Conservation (phyloP, 495 filamentous ascomycete genomes). For the Neurospora sp. region DNA sequence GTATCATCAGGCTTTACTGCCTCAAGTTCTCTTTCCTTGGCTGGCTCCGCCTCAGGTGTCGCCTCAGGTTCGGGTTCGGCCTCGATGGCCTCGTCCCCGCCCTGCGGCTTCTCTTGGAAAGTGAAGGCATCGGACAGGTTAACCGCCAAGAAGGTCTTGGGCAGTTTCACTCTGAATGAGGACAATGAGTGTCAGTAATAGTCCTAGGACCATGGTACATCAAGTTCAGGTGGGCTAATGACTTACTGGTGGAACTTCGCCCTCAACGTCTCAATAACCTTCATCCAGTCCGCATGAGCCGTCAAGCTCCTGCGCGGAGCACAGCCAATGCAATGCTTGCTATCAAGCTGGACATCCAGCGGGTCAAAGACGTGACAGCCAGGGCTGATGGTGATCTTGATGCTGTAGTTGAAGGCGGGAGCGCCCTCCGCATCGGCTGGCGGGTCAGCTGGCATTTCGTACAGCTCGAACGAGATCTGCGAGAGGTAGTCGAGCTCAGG, state of each 20-base stretch:
- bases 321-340: constrained; percentile 87
- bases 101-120: constrained; percentile 41
- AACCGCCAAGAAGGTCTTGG: constrained; percentile 84
- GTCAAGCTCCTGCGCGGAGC: constrained; percentile 82
- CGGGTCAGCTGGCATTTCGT: constrained; percentile 76
- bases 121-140: constrained; percentile 68
- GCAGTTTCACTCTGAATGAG: constrained; percentile 68
- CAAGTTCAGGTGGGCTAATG: not conserved
- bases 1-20: not conserved
- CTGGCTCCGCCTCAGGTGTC: not conserved
- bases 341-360: constrained; percentile 89
- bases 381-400: constrained; percentile 89
- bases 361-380: constrained; percentile 95
- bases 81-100: constrained; percentile 12
- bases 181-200: not conserved
- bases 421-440: constrained; percentile 29
- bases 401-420: constrained; percentile 75
- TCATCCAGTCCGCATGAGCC: constrained; percentile 89
- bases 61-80: not conserved
- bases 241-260: constrained; percentile 89
- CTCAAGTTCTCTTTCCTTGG: not conserved
- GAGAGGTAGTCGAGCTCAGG: constrained; percentile 97
- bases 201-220: not conserved
- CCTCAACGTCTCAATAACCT: constrained; percentile 84
- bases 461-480: constrained; percentile 94